Percentiles rank a stretch among this genome's conserved stretches.
phyloP scores from a whole-genome alignment of 2,329 filamentous ascomycete genomes.

The Diaporthe velutina region DNA sequence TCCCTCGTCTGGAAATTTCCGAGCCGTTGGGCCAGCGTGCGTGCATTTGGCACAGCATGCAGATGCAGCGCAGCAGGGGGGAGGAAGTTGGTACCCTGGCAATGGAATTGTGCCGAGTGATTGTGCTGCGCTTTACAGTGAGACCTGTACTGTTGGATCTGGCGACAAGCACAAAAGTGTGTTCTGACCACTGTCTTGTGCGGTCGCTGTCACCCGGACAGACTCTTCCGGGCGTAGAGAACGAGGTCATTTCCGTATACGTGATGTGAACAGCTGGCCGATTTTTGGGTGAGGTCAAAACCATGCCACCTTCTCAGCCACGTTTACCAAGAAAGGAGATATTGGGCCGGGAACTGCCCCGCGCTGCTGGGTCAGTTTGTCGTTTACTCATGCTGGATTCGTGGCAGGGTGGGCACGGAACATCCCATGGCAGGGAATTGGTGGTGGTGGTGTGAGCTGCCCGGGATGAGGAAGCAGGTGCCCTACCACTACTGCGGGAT shows the following conservation, averaged over 20 bases:
- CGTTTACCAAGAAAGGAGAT: slow-evolving; percentile 19
- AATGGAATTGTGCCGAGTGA: neutral
- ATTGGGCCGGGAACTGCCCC: slow-evolving; percentile 1
- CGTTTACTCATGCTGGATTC: neutral
- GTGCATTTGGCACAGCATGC: neutral
- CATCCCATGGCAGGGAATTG: slow-evolving; percentile 6
- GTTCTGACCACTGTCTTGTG: neutral
- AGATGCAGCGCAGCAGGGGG: neutral
- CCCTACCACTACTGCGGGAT: slow-evolving; percentile 13
- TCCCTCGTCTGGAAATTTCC: neutral
- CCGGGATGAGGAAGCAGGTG: slow-evolving; percentile 1
- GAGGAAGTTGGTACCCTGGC: neutral
- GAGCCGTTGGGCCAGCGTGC: neutral
- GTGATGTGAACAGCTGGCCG: neutral
- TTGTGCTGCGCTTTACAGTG: neutral
- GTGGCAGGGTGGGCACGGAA: slow-evolving; percentile 24
- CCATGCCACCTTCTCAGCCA: slow-evolving; percentile 4
- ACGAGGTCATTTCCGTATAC: neutral
- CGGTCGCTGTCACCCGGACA: neutral
- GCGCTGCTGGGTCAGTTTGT: slow-evolving; percentile 2
- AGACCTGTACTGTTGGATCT: neutral
- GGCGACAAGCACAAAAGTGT: too few species aligned
- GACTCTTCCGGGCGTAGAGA: neutral
- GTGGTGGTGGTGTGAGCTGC: slow-evolving; percentile 14
- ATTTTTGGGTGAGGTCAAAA: neutral